phyloP scores from a whole-genome alignment of 78 protist species.

The Dictyostelium discoideum region DNA sequence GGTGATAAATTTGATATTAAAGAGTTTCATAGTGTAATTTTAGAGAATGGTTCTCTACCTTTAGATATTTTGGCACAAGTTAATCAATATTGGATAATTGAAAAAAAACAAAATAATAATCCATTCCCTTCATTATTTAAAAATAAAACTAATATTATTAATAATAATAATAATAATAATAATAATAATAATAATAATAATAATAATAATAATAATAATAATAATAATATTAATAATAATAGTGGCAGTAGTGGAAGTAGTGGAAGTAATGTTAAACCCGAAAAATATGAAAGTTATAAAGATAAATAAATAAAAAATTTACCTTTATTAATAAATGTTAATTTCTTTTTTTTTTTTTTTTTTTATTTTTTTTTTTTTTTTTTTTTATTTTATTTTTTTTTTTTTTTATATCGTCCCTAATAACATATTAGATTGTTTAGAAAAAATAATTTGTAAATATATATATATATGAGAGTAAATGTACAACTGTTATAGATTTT shows the following conservation, averaged over 20 bases:
- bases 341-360: neutral
- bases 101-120: neutral
- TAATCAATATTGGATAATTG: slow-evolving; percentile 34
- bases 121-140: neutral
- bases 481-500: neutral
- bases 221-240: too few relatives aligned
- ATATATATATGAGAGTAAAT: neutral
- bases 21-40: slow-evolving; percentile 33
- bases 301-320: neutral
- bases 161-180: neutral
- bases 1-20: neutral
- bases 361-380: neutral
- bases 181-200: neutral
- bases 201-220: too few relatives aligned
- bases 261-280: neutral
- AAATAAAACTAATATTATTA: neutral
- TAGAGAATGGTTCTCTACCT: slow-evolving; percentile 43
- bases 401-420: neutral
- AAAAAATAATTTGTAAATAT: neutral
- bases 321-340: neutral
- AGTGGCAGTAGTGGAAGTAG: too few relatives aligned
- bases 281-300: neutral
- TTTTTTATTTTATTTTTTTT: neutral
- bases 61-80: slow-evolving; percentile 35
- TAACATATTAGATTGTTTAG: neutral